phyloP scores from a whole-genome alignment of 768 basidiomycete genomes.

The Flagelloscypha sp. region DNA sequence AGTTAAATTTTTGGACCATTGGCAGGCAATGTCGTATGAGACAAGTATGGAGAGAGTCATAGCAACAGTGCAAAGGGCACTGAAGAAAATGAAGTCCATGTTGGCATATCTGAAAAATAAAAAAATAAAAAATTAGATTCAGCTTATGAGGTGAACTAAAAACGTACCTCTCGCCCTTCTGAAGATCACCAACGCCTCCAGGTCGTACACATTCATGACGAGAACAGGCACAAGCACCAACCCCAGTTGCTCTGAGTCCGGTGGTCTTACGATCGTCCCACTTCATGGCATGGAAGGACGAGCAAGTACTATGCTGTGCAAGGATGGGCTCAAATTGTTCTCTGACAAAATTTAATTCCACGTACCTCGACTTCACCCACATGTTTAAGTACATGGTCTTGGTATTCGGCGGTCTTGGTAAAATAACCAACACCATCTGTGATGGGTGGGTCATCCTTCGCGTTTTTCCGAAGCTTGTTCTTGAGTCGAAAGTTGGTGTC shows the following conservation, averaged over 20 bases:
- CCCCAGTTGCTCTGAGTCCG: constrained; percentile 6
- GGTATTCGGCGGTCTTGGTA: constrained; percentile 8
- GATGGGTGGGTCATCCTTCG: constrained; percentile 7
- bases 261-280: not conserved
- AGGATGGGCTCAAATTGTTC: not conserved
- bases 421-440: constrained; percentile 10
- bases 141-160: not conserved
- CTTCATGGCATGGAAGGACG: constrained; percentile 7
- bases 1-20: constrained; percentile 16
- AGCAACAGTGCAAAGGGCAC: not conserved
- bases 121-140: constrained; percentile 8
- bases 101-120: constrained; percentile 13
- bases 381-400: constrained; percentile 4
- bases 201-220: constrained; percentile 10
- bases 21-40: constrained; percentile 21
- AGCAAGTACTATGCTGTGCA: constrained; percentile 13
- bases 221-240: constrained; percentile 9
- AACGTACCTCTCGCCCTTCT: constrained; percentile 15
- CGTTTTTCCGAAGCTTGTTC: constrained; percentile 17
- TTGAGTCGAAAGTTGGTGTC: constrained; percentile 28
- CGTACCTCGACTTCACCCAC: constrained; percentile 7
- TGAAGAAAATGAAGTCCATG: constrained; percentile 15
- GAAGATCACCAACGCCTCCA: constrained; percentile 14
- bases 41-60: not conserved
- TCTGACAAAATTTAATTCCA: not conserved